Base-by-base conservation (phyloP, 495 filamentous ascomycete species). In the Haplographium delicatum region DNA sequence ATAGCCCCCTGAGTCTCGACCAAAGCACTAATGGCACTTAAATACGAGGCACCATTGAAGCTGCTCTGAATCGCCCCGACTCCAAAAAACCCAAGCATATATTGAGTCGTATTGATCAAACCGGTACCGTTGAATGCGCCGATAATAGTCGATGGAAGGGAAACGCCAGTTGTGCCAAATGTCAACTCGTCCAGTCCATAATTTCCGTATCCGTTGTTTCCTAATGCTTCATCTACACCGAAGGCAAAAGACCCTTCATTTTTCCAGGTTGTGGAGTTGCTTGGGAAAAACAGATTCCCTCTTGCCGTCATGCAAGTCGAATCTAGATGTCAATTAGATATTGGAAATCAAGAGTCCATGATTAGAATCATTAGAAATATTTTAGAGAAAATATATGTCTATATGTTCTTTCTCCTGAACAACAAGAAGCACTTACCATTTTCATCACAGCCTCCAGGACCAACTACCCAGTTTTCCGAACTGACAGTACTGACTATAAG, bases 1-100 rank as follows among this genome's bases (percentile, higher is more conserved):
- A 84, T 80, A 1, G 51, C 53, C 24, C 75, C 75, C 43, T 69
- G 63, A 33, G 70, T 64, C 44, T 78, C 65, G 27, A 76, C 73
- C 34, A 83, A 57, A 27, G 55, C 50, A 68, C 64, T 47, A 62
- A 61, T 13, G 52, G 66, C 31, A 61, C 59, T 31, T 2, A 51
- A 10, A 24, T 61, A 61, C n/a, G 68, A 47, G 33, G 66, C 66
- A 22, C 56, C 35, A 23, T 64, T 61, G 34, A 76, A 74, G 23
- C 54, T 66, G 42, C 71, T 72, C 7, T 64, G 66, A 15, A 64
- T 70, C 9, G 70, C 68, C 3, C 73, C 76, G 9, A 86, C 50
- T 9, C 82, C 82, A 41, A 85, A 69, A 31, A 68, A 72, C 15
- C 83, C 82, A 15, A 79, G 62, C 51, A 74, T 81, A 53, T 79